Evolutionary conservation across 768 basidiomycete species (phyloP).

Genomic region (Leccinum incarnatum): DNA sequence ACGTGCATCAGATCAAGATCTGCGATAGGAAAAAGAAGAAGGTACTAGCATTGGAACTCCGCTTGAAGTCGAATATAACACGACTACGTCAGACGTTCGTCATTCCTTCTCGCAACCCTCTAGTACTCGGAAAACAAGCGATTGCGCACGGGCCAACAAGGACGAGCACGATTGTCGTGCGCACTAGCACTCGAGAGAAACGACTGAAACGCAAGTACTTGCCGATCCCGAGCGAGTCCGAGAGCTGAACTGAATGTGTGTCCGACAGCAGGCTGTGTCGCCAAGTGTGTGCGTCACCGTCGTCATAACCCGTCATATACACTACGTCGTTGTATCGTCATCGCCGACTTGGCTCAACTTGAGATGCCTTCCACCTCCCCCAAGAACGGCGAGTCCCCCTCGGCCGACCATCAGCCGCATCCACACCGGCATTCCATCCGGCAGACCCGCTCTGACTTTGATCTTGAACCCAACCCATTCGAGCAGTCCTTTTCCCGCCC

Average conservation of each 20-base stretch:
- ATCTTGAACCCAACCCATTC: conserved; percentile 88
- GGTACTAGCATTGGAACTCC: conserved; percentile 34
- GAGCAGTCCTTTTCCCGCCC: conserved; percentile 86
- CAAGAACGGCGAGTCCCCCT: conserved; percentile 36
- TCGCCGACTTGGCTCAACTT: conserved; percentile 1
- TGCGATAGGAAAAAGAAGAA: conserved; percentile 29
- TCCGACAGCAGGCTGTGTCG: conserved; percentile 22
- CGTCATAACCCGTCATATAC: conserved; percentile 20
- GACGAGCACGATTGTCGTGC: conserved; percentile 11
- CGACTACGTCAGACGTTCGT: conserved; percentile 45
- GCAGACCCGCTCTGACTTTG: conserved; percentile 63
- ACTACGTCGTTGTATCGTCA: conserved; percentile 22
- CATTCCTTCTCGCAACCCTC: conserved; percentile 36
- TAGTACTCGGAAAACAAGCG: conserved; percentile 21
- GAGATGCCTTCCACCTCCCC: conserved; percentile 28
- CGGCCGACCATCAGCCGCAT: conserved; percentile 12
- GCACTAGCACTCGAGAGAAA: background rate
- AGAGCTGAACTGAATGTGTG: conserved; percentile 18
- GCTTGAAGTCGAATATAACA: conserved; percentile 42
- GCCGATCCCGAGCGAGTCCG: conserved; percentile 19
- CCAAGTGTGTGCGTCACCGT: conserved; percentile 21
- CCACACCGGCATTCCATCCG: conserved; percentile 26
- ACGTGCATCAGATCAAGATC: conserved; percentile 36
- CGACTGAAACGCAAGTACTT: conserved; percentile 24
- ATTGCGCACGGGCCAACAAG: conserved; percentile 32